A percentile compares a stretch with the other conserved stretches of the same genome.
phyloP scores from a whole-genome alignment of 495 filamentous ascomycete genomes.

The Amorphotheca resinae region DNA sequence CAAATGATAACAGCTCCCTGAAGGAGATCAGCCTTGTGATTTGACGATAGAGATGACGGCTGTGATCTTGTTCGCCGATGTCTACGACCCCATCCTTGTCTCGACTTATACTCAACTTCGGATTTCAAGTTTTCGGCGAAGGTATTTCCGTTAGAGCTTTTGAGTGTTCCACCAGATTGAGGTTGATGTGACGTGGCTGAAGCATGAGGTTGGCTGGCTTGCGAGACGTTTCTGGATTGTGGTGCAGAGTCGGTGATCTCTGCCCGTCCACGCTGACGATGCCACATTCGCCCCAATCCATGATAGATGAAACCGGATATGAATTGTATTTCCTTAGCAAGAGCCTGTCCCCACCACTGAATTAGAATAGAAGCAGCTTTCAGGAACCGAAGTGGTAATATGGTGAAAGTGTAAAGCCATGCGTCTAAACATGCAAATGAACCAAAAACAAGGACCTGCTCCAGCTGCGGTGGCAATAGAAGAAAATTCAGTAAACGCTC shows the following conservation, averaged over 20 bases:
- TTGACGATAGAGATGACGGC: constrained; percentile 69
- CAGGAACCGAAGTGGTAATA: constrained; percentile 80
- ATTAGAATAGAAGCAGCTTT: constrained; percentile 67
- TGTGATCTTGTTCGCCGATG: constrained; percentile 72
- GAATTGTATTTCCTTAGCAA: constrained; percentile 53
- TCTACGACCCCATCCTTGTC: constrained; percentile 29
- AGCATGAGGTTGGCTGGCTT: constrained; percentile 5
- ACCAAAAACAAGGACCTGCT: constrained; percentile 78
- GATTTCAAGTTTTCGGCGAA: constrained; percentile 3
- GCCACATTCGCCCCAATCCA: constrained; percentile 69
- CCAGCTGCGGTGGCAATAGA: constrained; percentile 67
- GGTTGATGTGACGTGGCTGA: constrained; percentile 16
- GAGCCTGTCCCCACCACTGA: constrained; percentile 55
- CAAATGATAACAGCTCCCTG: constrained; percentile 75
- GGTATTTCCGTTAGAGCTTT: constrained; percentile 11
- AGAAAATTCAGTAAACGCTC: constrained; percentile 88
- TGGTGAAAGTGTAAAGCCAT: constrained; percentile 96
- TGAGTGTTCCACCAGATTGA: constrained; percentile 5
- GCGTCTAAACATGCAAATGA: constrained; percentile 83
- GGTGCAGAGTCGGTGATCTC: constrained; percentile 28
- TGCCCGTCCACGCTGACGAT: constrained; percentile 33
- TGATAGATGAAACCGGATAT: constrained; percentile 59
- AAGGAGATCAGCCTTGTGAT: constrained; percentile 90
- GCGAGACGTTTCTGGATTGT: constrained; percentile 16
- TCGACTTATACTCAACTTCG: constrained; percentile 16